Percentiles rank a stretch among this genome's conserved stretches.
These are phyloP conservation scores for Pythium pectinolyticum DNA, from an alignment of 352 stramenopile genomes.

Conservation along the genomic window DNA sequence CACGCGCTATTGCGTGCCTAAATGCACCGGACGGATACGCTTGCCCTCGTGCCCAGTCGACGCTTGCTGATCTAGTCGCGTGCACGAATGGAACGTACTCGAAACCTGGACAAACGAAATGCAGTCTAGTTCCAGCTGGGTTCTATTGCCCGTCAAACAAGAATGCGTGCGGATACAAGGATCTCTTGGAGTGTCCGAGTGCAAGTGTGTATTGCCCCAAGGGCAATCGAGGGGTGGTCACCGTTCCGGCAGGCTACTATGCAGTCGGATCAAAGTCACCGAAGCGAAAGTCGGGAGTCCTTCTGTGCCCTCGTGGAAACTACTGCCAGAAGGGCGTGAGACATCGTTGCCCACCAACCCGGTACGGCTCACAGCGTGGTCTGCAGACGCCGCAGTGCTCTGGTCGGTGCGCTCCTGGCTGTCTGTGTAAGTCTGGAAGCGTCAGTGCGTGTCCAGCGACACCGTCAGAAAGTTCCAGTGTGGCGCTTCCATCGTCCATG, in stretches of 20 bases:
- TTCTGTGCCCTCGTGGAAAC: conserved; percentile 46
- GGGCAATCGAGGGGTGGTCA: conserved; percentile 36
- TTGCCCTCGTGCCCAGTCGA: conserved; percentile 31
- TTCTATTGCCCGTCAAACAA: conserved; percentile 38
- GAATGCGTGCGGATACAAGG: conserved; percentile 36
- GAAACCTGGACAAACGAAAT: conserved; percentile 46
- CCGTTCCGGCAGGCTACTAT: conserved; percentile 47
- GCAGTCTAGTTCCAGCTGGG: conserved; percentile 40
- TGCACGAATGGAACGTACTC: conserved; percentile 59
- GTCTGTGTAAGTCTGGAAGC: conserved; percentile 50
- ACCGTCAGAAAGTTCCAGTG: conserved; percentile 23
- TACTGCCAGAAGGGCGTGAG: conserved; percentile 47
- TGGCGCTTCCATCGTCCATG: conserved; percentile 33
- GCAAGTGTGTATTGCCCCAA: conserved; percentile 47
- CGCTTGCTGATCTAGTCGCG: conserved; percentile 31
- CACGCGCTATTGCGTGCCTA: conserved; percentile 33
- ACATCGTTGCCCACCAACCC: conserved; percentile 44
- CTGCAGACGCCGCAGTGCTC: conserved; percentile 45
- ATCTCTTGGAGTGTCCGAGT: conserved; percentile 39
- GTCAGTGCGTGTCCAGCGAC: conserved; percentile 42
- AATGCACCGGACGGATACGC: conserved; percentile 47
- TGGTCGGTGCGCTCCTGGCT: conserved; percentile 43
- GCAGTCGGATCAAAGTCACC: conserved; percentile 41
- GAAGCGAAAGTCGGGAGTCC: conserved; percentile 27
- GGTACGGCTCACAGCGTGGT: conserved; percentile 41